Base-by-base conservation (phyloP, 148 eudicot species). In the Cornus controversa region DNA sequence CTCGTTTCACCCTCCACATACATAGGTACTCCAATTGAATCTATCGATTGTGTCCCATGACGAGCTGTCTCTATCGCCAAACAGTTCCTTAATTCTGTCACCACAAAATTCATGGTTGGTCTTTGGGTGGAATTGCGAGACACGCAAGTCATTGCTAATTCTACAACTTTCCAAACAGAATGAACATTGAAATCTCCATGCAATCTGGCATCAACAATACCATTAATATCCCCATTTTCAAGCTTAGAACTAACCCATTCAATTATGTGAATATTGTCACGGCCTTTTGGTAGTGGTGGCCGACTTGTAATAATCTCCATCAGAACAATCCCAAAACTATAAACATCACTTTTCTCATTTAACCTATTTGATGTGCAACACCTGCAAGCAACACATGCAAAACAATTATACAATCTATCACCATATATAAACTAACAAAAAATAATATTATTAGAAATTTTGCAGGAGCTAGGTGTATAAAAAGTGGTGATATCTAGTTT, bases 241-340 rank as follows among this genome's bases (percentile, higher is more conserved):
- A 79, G 69, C 36, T 53, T 16, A 0, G 72, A 29, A 29, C 15
- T 75, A 45, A 75, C 77, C 85, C 85, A 79, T 25, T 71, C 58
- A 54, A 58, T 69, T 36, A 82, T 68, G 58, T 42, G 14, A 26
- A 9, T 22, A 20, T 37, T 57, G 34, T 64, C 72, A n/a, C 67
- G 6, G 27, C 23, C 26, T 16, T 53, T 78, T 66, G 69, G 6
- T 34, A 78, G 36, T 71, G 80, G 77, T 2, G 76, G 24, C 45
- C 36, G 73, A 2, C 82, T 80, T 40, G 82, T 83, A 54, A 83
- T 83, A 10, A 83, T 64, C 31, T 79, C 82, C 9, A 83, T 27
- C n/a, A 83, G 64, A 23, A 82, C 74, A 60, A 82, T 73, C 18
- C 78, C 81, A 13, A 67, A 82, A 14, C 84, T 73, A 27, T 82